Conservation (phyloP, 2,329 filamentous ascomycete species). For the Trichoderma semiorbis region DNA sequence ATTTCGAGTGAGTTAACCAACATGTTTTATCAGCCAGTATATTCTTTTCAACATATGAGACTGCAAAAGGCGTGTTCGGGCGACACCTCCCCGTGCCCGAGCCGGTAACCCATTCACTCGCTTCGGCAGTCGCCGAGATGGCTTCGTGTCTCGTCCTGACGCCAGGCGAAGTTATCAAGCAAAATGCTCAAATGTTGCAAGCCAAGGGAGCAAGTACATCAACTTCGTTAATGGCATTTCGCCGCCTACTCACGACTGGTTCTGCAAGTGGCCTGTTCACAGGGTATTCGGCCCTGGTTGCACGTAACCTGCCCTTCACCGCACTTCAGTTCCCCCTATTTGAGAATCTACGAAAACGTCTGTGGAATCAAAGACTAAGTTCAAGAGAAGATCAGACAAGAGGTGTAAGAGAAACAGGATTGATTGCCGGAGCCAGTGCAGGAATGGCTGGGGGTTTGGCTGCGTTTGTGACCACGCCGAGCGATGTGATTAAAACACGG, state of each 20-base stretch:
- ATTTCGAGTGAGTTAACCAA: neutral
- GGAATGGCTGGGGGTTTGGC: conserved; percentile 70
- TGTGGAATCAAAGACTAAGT: conserved; percentile 41
- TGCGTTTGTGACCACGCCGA: conserved; percentile 79
- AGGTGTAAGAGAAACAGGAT: conserved; percentile 60
- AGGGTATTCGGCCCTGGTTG: conserved; percentile 78
- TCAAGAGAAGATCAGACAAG: conserved; percentile 25
- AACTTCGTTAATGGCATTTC: conserved; percentile 49
- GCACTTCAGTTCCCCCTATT: conserved; percentile 87
- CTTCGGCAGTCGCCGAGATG: conserved; percentile 75
- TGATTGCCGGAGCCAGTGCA: conserved; percentile 70
- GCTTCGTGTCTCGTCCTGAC: conserved; percentile 84
- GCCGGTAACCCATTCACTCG: conserved; percentile 67
- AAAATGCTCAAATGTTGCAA: conserved; percentile 82
- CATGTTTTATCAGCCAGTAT: conserved; percentile 60
- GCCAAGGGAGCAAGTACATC: conserved; percentile 25
- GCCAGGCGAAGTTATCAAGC: conserved; percentile 86
- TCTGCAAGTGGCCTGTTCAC: conserved; percentile 51
- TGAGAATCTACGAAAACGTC: conserved; percentile 60
- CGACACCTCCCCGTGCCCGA: conserved; percentile 55
- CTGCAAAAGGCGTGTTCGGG: conserved; percentile 61
- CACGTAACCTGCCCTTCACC: conserved; percentile 82
- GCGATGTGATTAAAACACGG: conserved; percentile 85
- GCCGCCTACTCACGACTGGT: conserved; percentile 50
- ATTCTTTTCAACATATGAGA: conserved; percentile 90